Base-by-base conservation (phyloP, 148 eudicot species). In the Chenopodium album region DNA sequence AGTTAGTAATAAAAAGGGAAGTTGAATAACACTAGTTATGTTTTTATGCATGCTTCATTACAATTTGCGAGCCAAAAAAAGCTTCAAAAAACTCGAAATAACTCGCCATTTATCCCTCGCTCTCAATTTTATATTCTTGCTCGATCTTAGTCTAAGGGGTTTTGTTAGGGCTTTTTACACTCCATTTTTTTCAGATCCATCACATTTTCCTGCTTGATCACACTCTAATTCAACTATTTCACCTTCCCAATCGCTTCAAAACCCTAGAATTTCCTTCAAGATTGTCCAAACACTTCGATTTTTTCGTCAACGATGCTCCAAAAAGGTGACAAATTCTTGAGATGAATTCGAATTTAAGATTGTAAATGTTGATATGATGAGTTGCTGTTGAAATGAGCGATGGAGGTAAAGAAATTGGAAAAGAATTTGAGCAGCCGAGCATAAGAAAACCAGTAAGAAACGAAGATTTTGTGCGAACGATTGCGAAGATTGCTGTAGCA, bases 401-500 rank as follows among this genome's bases (percentile, higher is more conserved):
- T 73, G 60, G 76, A 73, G 76, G 76, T 4, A 47, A 73, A 48
- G 76, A 73, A 47, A 73, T 10, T 47, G 76, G 60, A 73, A 48
- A 48, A 46, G 59, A n/a, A n/a, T 48, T 9, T n/a, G 76, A 70
- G 2, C 75, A 37, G 26, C 73, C 77, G 11, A 28, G 70, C 56
- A 65, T 79, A 0, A 87, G 79, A 52, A 88, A 85, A 50, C 68
- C 83, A 19, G 20, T 82, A 0, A 79, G 85, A 31, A 72, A 12
- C 28, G 93, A 92, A 12, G 90, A 90, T 73, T 94, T 89, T 79
- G 83, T 82, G 14, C 86, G 86, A 34, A 85, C 92, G 32, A 78
- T 93, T 59, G 88, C 92, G 3, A 90, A 82, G 82, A 85, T 92
- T 60, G 89, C 93, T 0, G 91, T 91, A 44, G 91, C 96, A 0